Evolutionary conservation across 2,329 filamentous ascomycete genomes (phyloP).

Genomic region (Colletotrichum agaves): DNA sequence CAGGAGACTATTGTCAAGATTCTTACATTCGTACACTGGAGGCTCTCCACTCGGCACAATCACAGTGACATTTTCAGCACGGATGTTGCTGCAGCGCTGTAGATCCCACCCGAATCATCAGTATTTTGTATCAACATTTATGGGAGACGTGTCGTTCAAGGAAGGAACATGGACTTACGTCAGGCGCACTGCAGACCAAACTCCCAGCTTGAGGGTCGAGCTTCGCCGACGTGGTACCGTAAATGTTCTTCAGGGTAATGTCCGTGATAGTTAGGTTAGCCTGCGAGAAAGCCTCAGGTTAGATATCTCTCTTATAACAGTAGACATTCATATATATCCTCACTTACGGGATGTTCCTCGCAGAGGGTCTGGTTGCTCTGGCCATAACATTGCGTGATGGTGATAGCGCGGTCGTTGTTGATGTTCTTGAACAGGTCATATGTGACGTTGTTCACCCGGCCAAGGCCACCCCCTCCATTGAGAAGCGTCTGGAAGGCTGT

Average conservation of each 20-base stretch:
- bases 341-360: slow-evolving; percentile 45
- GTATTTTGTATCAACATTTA: too few relatives aligned
- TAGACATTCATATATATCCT: too few relatives aligned
- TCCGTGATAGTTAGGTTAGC: slow-evolving; percentile 43
- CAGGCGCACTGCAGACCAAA: slow-evolving; percentile 44
- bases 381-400: slow-evolving; percentile 71
- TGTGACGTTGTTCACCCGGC: slow-evolving; percentile 69
- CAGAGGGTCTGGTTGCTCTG: slow-evolving; percentile 44
- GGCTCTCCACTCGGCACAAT: slow-evolving; percentile 57
- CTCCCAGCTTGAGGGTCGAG: slow-evolving; percentile 45
- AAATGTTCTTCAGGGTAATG: slow-evolving; percentile 43
- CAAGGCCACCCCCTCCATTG: slow-evolving; percentile 68
- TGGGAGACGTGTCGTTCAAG: too few relatives aligned
- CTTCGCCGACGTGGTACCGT: slow-evolving; percentile 44
- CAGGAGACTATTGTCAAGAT: slow-evolving; percentile 43
- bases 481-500: slow-evolving; percentile 66
- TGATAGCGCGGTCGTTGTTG: slow-evolving; percentile 70
- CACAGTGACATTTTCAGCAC: slow-evolving; percentile 56
- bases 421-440: slow-evolving; percentile 67
- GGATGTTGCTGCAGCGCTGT: slow-evolving; percentile 57
- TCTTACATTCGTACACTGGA: slow-evolving; percentile 56
- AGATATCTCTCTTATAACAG: accelerated
- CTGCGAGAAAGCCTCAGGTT: neutral
- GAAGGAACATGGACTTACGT: slow-evolving; percentile 38
- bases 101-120: neutral